A percentile compares a stretch with the other conserved stretches of the same genome.
Evolutionary conservation across 2,329 filamentous ascomycete genomes (phyloP).

Genomic region (Zasmidium cellare): DNA sequence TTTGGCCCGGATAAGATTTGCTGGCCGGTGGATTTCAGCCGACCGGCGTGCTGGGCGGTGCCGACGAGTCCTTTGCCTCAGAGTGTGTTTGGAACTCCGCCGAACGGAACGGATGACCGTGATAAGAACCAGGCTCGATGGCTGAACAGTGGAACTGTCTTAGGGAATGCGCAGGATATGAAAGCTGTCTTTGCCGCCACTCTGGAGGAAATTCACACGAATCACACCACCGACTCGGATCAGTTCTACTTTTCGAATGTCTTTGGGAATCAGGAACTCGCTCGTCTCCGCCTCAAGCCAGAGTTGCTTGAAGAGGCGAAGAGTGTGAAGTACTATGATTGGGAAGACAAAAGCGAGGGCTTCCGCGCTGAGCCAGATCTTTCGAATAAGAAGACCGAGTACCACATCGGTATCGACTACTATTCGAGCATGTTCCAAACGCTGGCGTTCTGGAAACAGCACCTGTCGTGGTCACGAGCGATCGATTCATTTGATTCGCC

Average conservation of each 20-base stretch:
- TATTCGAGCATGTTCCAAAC: conserved; percentile 28
- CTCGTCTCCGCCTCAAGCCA: conserved; percentile 10
- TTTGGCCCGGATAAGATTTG: conserved; percentile 37
- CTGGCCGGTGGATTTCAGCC: conserved; percentile 32
- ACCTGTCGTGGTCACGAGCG: conserved; percentile 37
- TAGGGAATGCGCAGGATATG: conserved; percentile 38
- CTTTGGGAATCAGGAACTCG: conserved; percentile 55
- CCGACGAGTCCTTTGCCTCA: conserved; percentile 28
- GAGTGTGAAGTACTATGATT: conserved; percentile 36
- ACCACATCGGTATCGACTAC: conserved; percentile 25
- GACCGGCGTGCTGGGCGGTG: conserved; percentile 35
- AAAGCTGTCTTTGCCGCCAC: conserved; percentile 45
- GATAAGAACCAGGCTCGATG: conserved; percentile 48
- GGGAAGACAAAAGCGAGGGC: conserved; percentile 37
- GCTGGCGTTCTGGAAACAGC: conserved; percentile 31
- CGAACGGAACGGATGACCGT: conserved; percentile 41
- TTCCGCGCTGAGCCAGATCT: conserved; percentile 46
- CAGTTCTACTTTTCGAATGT: conserved; percentile 53
- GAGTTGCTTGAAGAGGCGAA: conserved; percentile 26
- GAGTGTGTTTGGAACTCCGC: conserved; percentile 47
- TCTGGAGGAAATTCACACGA: conserved; percentile 38
- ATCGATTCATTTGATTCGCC: conserved; percentile 30
- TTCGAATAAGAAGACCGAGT: conserved; percentile 17
- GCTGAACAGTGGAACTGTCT: conserved; percentile 49
- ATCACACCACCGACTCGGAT: conserved; percentile 34